Conservation (phyloP, 192 early-diverging fungal genomes). For the Hyaloraphidium curvatum region DNA sequence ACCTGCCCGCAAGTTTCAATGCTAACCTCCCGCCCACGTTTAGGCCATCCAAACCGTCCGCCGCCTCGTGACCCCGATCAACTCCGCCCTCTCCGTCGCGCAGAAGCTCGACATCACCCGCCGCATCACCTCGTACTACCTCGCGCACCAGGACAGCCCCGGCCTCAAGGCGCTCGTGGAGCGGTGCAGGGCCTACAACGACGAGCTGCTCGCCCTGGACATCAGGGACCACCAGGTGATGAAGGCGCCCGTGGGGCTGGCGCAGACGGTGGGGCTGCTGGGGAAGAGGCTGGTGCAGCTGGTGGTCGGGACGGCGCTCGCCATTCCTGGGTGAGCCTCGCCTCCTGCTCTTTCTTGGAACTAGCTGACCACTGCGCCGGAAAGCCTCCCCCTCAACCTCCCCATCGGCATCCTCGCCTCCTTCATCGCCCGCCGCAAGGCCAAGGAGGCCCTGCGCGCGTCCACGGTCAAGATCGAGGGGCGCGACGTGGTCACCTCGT, state of each 20-base stretch:
- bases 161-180: slow-evolving; percentile 58
- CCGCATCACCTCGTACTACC: slow-evolving; percentile 66
- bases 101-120: slow-evolving; percentile 77
- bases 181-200: no score
- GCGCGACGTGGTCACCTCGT: slow-evolving; percentile 86
- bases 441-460: slow-evolving; percentile 56
- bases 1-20: no score
- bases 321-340: no score
- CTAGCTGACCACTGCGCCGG: neutral
- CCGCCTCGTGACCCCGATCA: slow-evolving; percentile 71
- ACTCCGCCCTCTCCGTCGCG: slow-evolving; percentile 65
- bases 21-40: neutral
- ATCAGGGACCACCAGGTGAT: no score
- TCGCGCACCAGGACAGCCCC: slow-evolving; percentile 58
- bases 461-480: slow-evolving; percentile 93
- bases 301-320: no score
- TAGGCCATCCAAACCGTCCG: slow-evolving; percentile 83
- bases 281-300: no score
- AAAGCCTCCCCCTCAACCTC: no score
- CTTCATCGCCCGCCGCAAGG: no score
- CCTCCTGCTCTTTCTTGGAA: neutral
- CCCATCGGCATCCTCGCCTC: no score
- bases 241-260: no score
- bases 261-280: no score
- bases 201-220: no score